These are phyloP conservation scores for Polygonum maritimum DNA, from an alignment of 148 eudicot species.

Conservation along the genomic window DNA sequence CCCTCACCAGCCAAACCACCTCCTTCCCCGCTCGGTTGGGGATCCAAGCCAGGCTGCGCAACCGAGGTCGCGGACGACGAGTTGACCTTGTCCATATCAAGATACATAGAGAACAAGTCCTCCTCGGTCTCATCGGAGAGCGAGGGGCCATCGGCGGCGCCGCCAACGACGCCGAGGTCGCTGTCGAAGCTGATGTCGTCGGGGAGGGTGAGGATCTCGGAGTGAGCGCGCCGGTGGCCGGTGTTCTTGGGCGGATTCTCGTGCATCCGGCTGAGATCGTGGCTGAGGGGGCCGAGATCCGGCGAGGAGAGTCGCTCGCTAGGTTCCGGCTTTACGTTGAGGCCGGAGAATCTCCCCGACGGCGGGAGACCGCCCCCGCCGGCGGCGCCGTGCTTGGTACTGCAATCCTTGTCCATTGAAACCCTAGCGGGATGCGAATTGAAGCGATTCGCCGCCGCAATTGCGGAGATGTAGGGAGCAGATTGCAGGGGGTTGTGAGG, in stretches of 20 bases:
- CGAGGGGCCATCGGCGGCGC: conserved; percentile 61
- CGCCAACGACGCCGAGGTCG: conserved; percentile 86
- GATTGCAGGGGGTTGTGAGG: background rate
- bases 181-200: conserved; percentile 95
- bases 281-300: conserved; percentile 39
- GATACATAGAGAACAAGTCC: conserved; percentile 83
- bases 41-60: conserved; percentile 25
- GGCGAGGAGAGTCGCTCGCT: conserved; percentile 21
- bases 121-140: conserved; percentile 94
- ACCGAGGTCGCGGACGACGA: conserved; percentile 53
- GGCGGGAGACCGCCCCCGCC: conserved; percentile 49
- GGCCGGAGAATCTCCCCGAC: conserved; percentile 42
- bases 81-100: conserved; percentile 92
- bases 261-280: conserved; percentile 88
- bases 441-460: background rate
- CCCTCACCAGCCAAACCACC: conserved; percentile 4
- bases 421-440: background rate
- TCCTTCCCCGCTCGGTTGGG: conserved; percentile 9
- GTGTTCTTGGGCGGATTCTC: conserved; percentile 71
- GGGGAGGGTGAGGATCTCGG: conserved; percentile 86
- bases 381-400: conserved; percentile 39
- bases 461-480: background rate
- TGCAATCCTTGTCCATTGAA: conserved; percentile 63
- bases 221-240: conserved; percentile 92
- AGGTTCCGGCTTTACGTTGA: conserved; percentile 25